phyloP scores from a whole-genome alignment of 768 basidiomycete species.

The Leccinellum albellum region DNA sequence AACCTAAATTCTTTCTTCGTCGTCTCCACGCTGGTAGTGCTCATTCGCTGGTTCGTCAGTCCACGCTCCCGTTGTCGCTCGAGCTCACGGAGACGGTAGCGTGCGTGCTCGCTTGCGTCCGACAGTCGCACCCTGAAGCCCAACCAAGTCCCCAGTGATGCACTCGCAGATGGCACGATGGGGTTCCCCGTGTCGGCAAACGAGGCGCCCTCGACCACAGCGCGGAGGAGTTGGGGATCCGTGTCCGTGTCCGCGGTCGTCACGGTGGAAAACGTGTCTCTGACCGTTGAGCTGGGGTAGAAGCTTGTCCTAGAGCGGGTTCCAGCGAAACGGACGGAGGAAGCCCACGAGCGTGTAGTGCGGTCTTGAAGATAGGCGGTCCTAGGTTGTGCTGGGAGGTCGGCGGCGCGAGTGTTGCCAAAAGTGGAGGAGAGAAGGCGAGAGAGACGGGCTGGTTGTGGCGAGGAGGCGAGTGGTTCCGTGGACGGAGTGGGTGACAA shows the following conservation, averaged over 20 bases:
- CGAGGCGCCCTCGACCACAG: background rate
- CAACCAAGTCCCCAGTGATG: slow-evolving; percentile 5
- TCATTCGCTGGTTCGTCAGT: background rate
- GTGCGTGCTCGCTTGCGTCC: slow-evolving; percentile 23
- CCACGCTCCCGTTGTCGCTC: background rate
- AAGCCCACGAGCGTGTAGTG: slow-evolving; percentile 1
- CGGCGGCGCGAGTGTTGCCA: slow-evolving; percentile 1
- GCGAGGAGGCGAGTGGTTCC: slow-evolving; percentile 8
- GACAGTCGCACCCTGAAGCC: slow-evolving; percentile 21
- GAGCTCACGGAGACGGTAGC: slow-evolving; percentile 16
- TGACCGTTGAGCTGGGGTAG: slow-evolving; percentile 1
- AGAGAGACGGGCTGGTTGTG: slow-evolving; percentile 13
- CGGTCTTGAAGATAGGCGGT: slow-evolving; percentile 17
- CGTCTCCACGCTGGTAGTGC: background rate
- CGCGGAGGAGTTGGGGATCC: slow-evolving; percentile 3
- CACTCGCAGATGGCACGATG: background rate
- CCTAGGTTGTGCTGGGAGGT: slow-evolving; percentile 8
- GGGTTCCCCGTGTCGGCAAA: background rate
- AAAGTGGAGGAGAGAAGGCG: slow-evolving; percentile 23
- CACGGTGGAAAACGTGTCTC: slow-evolving; percentile 23
- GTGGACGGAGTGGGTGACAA: slow-evolving; percentile 15
- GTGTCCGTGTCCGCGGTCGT: slow-evolving; percentile 20
- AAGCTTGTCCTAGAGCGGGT: slow-evolving; percentile 15
- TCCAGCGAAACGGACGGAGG: slow-evolving; percentile 1
- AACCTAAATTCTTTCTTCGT: slow-evolving; percentile 8